phyloP scores from a whole-genome alignment of 805 yeast genomes.

The Yamadazyma philogaea region DNA sequence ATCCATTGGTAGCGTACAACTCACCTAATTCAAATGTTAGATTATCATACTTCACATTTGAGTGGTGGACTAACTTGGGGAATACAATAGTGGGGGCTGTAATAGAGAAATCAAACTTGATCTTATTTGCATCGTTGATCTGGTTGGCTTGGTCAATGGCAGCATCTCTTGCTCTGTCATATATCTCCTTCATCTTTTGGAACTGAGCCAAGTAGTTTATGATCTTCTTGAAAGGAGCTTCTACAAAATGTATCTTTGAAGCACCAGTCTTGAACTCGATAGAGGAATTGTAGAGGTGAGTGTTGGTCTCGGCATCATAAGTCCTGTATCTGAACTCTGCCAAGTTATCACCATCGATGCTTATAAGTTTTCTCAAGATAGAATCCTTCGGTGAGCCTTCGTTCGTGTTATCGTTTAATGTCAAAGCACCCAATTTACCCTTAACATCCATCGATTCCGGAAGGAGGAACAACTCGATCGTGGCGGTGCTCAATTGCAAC shows the following conservation, averaged over 20 bases:
- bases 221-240: slow-evolving; percentile 71
- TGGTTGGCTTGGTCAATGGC: slow-evolving; percentile 80
- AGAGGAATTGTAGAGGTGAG: slow-evolving; percentile 50
- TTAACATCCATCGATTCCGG: slow-evolving; percentile 76
- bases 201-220: slow-evolving; percentile 68
- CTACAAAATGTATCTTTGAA: slow-evolving; percentile 71
- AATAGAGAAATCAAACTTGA: slow-evolving; percentile 69
- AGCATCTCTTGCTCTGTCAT: slow-evolving; percentile 83
- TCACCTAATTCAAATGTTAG: slow-evolving; percentile 81
- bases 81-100: slow-evolving; percentile 82
- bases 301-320: slow-evolving; percentile 51
- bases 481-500: slow-evolving; percentile 68
- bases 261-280: slow-evolving; percentile 73
- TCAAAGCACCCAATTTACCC: slow-evolving; percentile 74
- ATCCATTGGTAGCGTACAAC: slow-evolving; percentile 63
- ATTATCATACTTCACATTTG: slow-evolving; percentile 46
- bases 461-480: slow-evolving; percentile 57
- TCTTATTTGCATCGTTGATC: slow-evolving; percentile 53
- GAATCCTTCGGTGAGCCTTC: slow-evolving; percentile 61
- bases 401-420: slow-evolving; percentile 71
- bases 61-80: slow-evolving; percentile 40
- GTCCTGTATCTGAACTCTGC: slow-evolving; percentile 87
- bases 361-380: slow-evolving; percentile 59
- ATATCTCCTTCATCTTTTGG: slow-evolving; percentile 81
- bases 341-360: slow-evolving; percentile 76